Base-by-base conservation (phyloP, 768 basidiomycete species). In the Sporobolomyces pararoseus region DNA sequence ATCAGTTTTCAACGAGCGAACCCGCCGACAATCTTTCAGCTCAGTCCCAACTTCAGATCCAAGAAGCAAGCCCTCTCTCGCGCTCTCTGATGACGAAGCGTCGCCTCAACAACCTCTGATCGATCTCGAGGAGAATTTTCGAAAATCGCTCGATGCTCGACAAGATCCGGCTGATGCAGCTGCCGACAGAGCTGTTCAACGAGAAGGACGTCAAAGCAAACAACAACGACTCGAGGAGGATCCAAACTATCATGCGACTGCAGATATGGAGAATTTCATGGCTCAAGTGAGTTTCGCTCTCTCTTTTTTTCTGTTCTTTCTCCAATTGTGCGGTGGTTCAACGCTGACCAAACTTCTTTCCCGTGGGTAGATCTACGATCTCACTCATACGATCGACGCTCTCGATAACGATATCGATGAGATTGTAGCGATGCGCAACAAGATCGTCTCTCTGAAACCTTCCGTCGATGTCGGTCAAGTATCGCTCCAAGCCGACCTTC, bases 381-480 rank as follows among this genome's bases (percentile, higher is more conserved):
- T 73, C 17, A 73, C 72, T 6, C 72, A 73, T 32, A 46, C 72
- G 2, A 73, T 73, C 65, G 72, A 73, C 32, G 50, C 64, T 0
- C 61, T 73, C 65, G 72, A 73, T 29, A 63, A 73, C 64, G 72
- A 73, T 55, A 32, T 73, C 12, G 72, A 73, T 55, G 25, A 65
- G 21, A 70, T 66, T 44, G 58, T 70, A n/a, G 34, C 35, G 21
- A 59, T 70, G 13, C 58, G 69, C 3, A 65, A 70, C 64, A 25
- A 42, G 47, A 62, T 70, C 39, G 63, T 52, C 29, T 29, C 39
- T 9, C 59, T 65, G n/a, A 49, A 70, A 46, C 69, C 69, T 0
- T n/a, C 23, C 1, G 69, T 66, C 31, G 69, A 66, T 34, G 49
- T 69, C 61, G 68, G 68, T 27, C 60, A 63, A 49, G 61, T 52